A percentile compares a stretch with the other conserved stretches of the same genome.
Evolutionary conservation across 2,329 filamentous ascomycete species (phyloP).

Genomic region (Berkeleyomyces rouxiae): DNA sequence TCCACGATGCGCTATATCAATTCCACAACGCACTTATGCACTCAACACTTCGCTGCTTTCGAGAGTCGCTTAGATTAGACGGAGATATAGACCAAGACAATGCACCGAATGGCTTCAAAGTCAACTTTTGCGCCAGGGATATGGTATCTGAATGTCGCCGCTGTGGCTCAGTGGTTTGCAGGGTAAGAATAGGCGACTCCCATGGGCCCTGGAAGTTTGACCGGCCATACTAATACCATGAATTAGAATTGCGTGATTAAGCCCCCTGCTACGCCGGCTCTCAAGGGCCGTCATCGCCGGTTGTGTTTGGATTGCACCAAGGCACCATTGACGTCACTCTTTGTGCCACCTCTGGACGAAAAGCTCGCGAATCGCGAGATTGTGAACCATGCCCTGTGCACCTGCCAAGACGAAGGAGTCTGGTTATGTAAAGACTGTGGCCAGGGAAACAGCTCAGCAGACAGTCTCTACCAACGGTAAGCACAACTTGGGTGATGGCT

Average conservation of each 20-base stretch:
- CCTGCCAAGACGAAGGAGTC: constrained; percentile 39
- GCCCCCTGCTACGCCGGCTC: constrained; percentile 47
- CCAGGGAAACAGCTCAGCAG: constrained; percentile 44
- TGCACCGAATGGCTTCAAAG: constrained; percentile 47
- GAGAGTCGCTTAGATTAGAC: constrained; percentile 43
- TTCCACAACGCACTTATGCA: constrained; percentile 57
- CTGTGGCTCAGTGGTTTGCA: constrained; percentile 62
- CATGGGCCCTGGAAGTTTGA: neutral
- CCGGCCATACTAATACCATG: neutral
- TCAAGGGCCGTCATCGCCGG: constrained; percentile 63
- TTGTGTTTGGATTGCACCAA: constrained; percentile 62
- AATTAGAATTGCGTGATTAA: constrained; percentile 78
- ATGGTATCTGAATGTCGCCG: constrained; percentile 70
- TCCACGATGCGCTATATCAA: constrained; percentile 62
- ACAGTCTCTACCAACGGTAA: constrained; percentile 42
- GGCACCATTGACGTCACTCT: constrained; percentile 46
- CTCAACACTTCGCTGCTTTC: constrained; percentile 63
- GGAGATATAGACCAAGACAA: constrained; percentile 26
- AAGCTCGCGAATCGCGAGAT: constrained; percentile 31
- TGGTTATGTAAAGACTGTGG: constrained; percentile 84
- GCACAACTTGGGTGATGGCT: constrained; percentile 14
- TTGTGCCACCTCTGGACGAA: constrained; percentile 28
- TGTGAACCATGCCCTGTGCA: constrained; percentile 40
- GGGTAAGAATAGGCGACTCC: constrained; percentile 35
- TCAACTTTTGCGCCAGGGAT: constrained; percentile 68